phyloP scores from a whole-genome alignment of 345 rosid species.

The Cardamine chenopodiifolia region DNA sequence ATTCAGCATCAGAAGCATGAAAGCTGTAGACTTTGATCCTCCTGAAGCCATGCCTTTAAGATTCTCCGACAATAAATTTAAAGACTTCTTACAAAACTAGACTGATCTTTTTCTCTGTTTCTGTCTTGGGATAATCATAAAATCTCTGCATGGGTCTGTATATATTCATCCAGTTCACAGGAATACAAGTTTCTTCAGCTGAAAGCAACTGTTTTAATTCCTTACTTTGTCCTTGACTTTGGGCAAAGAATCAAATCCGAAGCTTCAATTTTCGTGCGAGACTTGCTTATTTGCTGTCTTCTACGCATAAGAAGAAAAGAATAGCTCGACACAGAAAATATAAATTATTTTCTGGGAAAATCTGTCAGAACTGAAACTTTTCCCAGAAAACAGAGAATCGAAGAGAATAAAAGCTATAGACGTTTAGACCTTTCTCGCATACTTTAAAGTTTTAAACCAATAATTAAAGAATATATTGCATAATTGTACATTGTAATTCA shows the following conservation, averaged over 20 bases:
- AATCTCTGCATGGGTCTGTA: constrained; percentile 1
- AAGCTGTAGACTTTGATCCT: constrained; percentile 65
- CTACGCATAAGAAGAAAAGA: constrained; percentile 21
- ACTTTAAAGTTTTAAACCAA: neutral
- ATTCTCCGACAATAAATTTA: constrained; percentile 32
- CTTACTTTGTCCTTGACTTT: constrained; percentile 27
- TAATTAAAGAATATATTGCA: constrained; percentile 23
- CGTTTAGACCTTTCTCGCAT: neutral
- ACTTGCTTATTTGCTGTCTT: constrained; percentile 11
- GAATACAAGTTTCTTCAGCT: constrained; percentile 44
- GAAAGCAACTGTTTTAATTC: constrained; percentile 50
- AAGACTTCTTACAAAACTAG: constrained; percentile 1
- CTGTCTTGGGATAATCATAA: constrained; percentile 34
- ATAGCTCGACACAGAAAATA: neutral
- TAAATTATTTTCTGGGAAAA: neutral
- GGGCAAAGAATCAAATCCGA: constrained; percentile 41
- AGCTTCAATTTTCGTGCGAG: constrained; percentile 25
- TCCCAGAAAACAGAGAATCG: neutral
- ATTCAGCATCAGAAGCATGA: constrained; percentile 65
- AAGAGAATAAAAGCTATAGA: neutral
- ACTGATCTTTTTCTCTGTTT: constrained; percentile 13
- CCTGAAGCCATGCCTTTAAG: constrained; percentile 58
- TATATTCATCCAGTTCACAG: constrained; percentile 20
- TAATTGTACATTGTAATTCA: constrained; percentile 22
- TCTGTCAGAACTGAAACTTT: neutral